Evolutionary conservation across 2,329 filamentous ascomycete genomes (phyloP), one percentile per base, ranked within the genome.

Genomic region (Xylariaceae sp.): DNA sequence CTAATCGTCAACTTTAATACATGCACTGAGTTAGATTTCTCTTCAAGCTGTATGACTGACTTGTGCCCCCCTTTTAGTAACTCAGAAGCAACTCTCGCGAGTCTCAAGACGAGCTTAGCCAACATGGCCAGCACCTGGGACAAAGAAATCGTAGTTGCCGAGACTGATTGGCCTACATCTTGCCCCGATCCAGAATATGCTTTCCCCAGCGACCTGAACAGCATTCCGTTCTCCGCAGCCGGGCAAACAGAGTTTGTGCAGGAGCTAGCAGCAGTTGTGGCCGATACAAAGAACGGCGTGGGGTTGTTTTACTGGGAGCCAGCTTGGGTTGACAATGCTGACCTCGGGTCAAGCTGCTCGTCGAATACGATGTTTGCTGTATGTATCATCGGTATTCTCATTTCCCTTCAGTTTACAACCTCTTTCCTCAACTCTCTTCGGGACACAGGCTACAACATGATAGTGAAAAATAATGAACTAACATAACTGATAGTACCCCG

Each of bases 261-360:
- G 62, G 66, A 75, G 46, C 72, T 88, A 16, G 82, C 81, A 0
- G 67, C 67, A 1, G 68, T 80, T 1, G 74, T 87, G 0, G 67
- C 69, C 1, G 72, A 66, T 2, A 74, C 80, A 0, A 69, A 64
- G 1, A 72, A 74, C 1, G 82, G 82, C 0, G 64, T 69, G 22
- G 85, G 83, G 0, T 36, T 88, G 6, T 87, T 83, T 50, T 88
- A 88, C 54, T 88, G 85, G 85, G 85, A 89, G 61, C 83, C 83
- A 0, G 80, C 78, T 1, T 88, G 83, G 83, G 70, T 87, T 50
- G 71, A 80, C 34, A 88, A 86, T 63, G 74, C 76, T 10, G 75
- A 64, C 0, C 63, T 87, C 41, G 83, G 83, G 2, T 85, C 81
- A 16, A 83, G 80, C 34, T 86, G 83, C 58, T 67, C 70, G 16